Evolutionary conservation across 345 rosid species (phyloP), one percentile per base, ranked within the genome.

Genomic region (Pistacia integerrima): DNA sequence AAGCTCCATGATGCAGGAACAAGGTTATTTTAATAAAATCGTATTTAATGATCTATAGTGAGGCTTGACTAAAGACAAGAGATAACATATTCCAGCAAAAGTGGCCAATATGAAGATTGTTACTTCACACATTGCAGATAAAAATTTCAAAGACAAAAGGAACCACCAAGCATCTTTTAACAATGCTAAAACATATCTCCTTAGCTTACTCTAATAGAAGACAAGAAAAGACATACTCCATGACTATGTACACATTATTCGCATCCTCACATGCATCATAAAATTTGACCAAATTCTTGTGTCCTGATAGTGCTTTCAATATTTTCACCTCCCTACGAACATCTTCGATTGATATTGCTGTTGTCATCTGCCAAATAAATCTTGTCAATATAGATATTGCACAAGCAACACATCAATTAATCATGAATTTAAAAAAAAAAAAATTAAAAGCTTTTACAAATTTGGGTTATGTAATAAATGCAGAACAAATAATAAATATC

Each of bases 241-340:
- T 92, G 74, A 92, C 95, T 58, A 92, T 90, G 91, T 92, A 92
- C 64, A 92, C 93, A 57, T 92, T 90, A 84, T 86, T 91, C 73
- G 89, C 88, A 81, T 92, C 97, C 82, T 92, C 97, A 76, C 88
- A 92, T 79, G 97, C 93, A 86, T 92, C 97, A 74, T 81, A 85
- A 67, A 85, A 91, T 82, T 90, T 86, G 77, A 91, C 84, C 77
- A 92, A 82, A 88, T 92, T 87, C 78, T 76, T 88, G 74, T 92
- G 97, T 11, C 97, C 97, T 14, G 97, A 90, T 64, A 92, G 75
- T 20, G 90, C 88, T 84, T 86, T 91, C 86, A 91, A 74, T 73
- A 92, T 85, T 80, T 90, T 92, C 76, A 92, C 97, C 84, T 92
- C 97, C 84, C 95, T 87, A 22, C 95, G 95, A 74, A 92, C 95